These are phyloP conservation scores for Phialemonium atrogriseum DNA, from an alignment of 2,329 filamentous ascomycete genomes.

Conservation along the genomic window DNA sequence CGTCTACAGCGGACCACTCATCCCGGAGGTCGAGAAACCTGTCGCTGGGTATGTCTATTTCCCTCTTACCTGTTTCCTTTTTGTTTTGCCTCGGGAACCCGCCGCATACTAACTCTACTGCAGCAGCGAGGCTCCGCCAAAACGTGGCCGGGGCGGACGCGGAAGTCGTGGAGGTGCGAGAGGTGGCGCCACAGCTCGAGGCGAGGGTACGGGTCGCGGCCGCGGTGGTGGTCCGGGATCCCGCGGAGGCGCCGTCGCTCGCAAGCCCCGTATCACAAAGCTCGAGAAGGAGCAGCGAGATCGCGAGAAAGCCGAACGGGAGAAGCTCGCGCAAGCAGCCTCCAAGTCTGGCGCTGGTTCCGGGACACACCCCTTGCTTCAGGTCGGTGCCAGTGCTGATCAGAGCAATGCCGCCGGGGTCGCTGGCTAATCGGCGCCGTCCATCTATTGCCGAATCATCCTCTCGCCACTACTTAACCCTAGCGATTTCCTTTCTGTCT, in stretches of 20 bases:
- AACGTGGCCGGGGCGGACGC: constrained; percentile 51
- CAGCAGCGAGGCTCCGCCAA: constrained; percentile 66
- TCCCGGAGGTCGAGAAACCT: constrained; percentile 77
- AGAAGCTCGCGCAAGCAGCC: constrained; percentile 36
- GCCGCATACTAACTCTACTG: constrained; percentile 24
- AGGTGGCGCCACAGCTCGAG: constrained; percentile 44
- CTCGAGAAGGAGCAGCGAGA: constrained; percentile 76
- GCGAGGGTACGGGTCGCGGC: constrained; percentile 54
- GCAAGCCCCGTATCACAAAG: constrained; percentile 82
- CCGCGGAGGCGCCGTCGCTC: constrained; percentile 62
- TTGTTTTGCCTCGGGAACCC: constrained; percentile 1
- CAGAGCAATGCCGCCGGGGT: no score
- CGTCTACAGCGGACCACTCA: constrained; percentile 87
- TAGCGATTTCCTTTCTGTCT: no score
- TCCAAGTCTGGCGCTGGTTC: constrained; percentile 19
- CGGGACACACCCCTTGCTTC: constrained; percentile 2
- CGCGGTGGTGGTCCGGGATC: constrained; percentile 55
- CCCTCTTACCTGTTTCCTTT: constrained; percentile 7
- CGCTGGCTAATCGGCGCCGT: no score
- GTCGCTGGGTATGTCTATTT: constrained; percentile 37
- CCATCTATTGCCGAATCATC: no score
- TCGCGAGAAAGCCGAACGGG: constrained; percentile 69
- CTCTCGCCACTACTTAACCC: no score
- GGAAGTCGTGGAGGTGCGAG: constrained; percentile 37
- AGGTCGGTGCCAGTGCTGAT: no score